These are phyloP conservation scores for Cyathus striatus DNA, from an alignment of 768 basidiomycete genomes.

Conservation along the genomic window DNA sequence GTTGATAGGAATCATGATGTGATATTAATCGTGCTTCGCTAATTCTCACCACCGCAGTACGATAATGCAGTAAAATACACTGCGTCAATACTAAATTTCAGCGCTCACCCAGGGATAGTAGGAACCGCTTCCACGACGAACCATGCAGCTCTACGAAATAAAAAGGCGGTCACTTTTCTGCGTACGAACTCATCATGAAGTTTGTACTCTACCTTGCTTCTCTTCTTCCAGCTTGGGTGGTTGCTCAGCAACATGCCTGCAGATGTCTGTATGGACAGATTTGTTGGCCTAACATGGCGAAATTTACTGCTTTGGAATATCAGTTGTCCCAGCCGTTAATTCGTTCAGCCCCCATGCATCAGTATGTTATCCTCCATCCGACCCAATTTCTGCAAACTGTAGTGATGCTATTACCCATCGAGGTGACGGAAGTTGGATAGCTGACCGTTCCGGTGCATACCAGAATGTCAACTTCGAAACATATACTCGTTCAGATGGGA, in stretches of 20 bases:
- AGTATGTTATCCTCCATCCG: conserved; percentile 31
- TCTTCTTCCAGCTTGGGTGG: background rate
- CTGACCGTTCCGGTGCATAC: conserved; percentile 34
- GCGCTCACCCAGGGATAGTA: too few species aligned
- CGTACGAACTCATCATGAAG: too few species aligned
- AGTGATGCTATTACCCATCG: conserved; percentile 19
- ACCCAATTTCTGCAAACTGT: conserved; percentile 35
- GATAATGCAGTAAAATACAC: too few species aligned
- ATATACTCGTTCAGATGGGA: conserved; percentile 34
- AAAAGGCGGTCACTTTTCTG: too few species aligned
- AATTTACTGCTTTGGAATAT: conserved; percentile 24
- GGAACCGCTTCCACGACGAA: too few species aligned
- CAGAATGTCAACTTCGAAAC: conserved; percentile 23
- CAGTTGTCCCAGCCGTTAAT: conserved; percentile 40
- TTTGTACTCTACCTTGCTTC: background rate
- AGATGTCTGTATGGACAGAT: conserved; percentile 32
- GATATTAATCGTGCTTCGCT: too few species aligned
- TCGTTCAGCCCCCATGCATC: conserved; percentile 30
- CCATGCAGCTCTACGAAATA: too few species aligned
- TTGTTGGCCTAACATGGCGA: conserved; percentile 36
- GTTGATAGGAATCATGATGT: too few species aligned
- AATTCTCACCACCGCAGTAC: too few species aligned
- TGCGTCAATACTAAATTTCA: too few species aligned
- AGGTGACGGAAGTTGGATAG: conserved; percentile 31
- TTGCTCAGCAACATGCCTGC: conserved; percentile 11